Conservation (phyloP, 1,139 yeast genomes). For the Yamadazyma triangularis region DNA sequence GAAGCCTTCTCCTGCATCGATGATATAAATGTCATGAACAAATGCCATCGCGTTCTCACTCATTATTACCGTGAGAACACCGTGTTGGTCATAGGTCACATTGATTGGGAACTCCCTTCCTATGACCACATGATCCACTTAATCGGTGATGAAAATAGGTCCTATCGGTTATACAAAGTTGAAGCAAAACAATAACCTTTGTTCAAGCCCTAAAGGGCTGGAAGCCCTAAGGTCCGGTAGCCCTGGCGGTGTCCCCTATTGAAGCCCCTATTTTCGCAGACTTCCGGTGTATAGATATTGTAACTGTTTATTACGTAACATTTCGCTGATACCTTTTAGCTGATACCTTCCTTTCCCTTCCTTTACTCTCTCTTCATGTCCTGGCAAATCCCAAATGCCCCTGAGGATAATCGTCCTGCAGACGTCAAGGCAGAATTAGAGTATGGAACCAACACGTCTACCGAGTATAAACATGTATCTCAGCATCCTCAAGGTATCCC, state of each 20-base stretch:
- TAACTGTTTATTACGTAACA: too few relatives aligned
- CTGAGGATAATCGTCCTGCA: slow-evolving; percentile 38
- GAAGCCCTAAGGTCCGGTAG: too few relatives aligned
- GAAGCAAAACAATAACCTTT: too few relatives aligned
- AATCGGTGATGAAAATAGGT: slow-evolving; percentile 28
- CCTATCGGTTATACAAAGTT: slow-evolving; percentile 16
- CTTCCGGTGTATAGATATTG: too few relatives aligned
- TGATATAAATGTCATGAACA: slow-evolving; percentile 49
- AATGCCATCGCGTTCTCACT: slow-evolving; percentile 63
- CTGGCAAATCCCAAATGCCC: slow-evolving; percentile 45
- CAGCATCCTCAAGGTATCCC: slow-evolving; percentile 52
- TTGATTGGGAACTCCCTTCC: slow-evolving; percentile 42
- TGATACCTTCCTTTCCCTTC: too few relatives aligned
- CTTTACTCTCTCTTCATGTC: too few relatives aligned
- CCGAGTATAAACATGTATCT: slow-evolving; percentile 53
- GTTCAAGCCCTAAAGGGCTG: too few relatives aligned
- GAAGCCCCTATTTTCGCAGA: too few relatives aligned
- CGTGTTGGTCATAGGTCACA: slow-evolving; percentile 75
- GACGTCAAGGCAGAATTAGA: slow-evolving; percentile 59
- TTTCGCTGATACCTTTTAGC: too few relatives aligned
- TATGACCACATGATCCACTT: slow-evolving; percentile 34
- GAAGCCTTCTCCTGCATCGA: slow-evolving; percentile 95
- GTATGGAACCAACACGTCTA: slow-evolving; percentile 56
- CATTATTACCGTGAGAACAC: slow-evolving; percentile 54
- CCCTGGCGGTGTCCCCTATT: too few relatives aligned